phyloP scores from a whole-genome alignment of 2,329 filamentous ascomycete species.

The Aspergillus puulaauensis region DNA sequence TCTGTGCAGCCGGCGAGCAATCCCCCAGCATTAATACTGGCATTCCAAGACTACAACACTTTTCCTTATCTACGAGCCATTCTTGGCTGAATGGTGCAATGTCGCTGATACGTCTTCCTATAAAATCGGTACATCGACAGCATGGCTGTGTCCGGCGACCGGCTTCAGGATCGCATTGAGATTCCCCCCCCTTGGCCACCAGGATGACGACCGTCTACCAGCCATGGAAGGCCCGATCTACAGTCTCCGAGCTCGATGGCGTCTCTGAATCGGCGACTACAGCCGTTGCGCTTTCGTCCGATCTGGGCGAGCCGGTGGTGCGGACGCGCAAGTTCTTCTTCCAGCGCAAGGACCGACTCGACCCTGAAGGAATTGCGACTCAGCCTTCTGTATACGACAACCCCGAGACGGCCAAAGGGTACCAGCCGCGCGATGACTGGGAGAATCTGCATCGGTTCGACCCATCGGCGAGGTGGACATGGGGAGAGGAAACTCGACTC shows the following conservation, averaged over 20 bases:
- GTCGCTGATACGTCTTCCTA: background rate
- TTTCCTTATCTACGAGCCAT: conserved; percentile 5
- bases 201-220: conserved; percentile 10
- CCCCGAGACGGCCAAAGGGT: conserved; percentile 37
- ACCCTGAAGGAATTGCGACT: conserved; percentile 31
- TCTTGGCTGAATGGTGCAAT: conserved; percentile 8
- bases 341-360: conserved; percentile 19
- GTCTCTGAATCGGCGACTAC: background rate
- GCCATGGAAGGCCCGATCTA: background rate
- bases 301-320: conserved; percentile 17
- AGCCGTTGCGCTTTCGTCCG: background rate
- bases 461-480: conserved; percentile 12
- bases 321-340: conserved; percentile 31
- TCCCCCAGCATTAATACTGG: background rate
- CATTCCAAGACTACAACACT: background rate
- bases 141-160: background rate
- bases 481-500: conserved; percentile 9
- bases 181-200: background rate
- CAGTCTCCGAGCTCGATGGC: conserved; percentile 1
- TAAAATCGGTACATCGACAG: background rate
- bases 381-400: conserved; percentile 49
- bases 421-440: conserved; percentile 29
- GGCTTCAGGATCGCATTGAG: background rate
- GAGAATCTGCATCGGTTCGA: conserved; percentile 22
- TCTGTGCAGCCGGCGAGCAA: background rate